Conservation (phyloP, 2,329 filamentous ascomycete species). For the Xylariaceae sp. region DNA sequence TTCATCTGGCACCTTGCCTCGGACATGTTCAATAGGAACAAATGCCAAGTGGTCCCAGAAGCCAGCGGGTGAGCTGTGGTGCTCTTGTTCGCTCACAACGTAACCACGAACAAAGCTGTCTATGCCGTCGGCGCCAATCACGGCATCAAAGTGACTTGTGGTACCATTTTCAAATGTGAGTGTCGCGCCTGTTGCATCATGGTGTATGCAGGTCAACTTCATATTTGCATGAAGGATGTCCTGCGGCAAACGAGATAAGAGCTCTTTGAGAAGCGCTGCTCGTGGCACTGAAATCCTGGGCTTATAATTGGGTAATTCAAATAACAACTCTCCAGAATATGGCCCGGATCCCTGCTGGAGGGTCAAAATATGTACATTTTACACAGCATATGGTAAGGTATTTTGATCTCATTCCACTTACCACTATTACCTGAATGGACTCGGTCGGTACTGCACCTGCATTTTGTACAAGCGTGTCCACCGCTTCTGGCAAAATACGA, state of each 20-base stretch:
- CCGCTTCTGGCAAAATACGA: conserved; percentile 12
- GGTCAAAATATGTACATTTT: too few relatives aligned
- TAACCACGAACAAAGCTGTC: conserved; percentile 21
- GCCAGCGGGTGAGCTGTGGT: conserved; percentile 15
- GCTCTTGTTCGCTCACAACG: conserved; percentile 9
- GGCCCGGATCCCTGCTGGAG: conserved; percentile 7
- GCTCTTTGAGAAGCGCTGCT: conserved; percentile 23
- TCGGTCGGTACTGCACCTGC: conserved; percentile 21
- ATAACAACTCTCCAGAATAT: conserved; percentile 12
- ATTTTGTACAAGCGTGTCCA: conserved; percentile 15
- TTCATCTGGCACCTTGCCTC: conserved; percentile 1
- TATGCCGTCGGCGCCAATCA: conserved; percentile 28
- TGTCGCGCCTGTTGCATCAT: not conserved
- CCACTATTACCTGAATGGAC: conserved; percentile 15
- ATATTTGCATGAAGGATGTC: conserved; percentile 25
- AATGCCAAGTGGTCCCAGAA: conserved; percentile 22
- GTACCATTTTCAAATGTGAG: conserved; percentile 20
- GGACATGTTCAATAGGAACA: conserved; percentile 3
- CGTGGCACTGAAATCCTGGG: conserved; percentile 19
- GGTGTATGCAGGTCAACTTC: conserved; percentile 15
- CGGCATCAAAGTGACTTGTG: conserved; percentile 14
- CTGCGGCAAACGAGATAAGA: conserved; percentile 20
- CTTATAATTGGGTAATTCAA: conserved; percentile 10
- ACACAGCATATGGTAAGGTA: not conserved
- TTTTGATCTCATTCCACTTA: conserved; percentile 9